Evolutionary conservation across 2,329 filamentous ascomycete genomes (phyloP).

Genomic region (Pseudocercospora vitis): DNA sequence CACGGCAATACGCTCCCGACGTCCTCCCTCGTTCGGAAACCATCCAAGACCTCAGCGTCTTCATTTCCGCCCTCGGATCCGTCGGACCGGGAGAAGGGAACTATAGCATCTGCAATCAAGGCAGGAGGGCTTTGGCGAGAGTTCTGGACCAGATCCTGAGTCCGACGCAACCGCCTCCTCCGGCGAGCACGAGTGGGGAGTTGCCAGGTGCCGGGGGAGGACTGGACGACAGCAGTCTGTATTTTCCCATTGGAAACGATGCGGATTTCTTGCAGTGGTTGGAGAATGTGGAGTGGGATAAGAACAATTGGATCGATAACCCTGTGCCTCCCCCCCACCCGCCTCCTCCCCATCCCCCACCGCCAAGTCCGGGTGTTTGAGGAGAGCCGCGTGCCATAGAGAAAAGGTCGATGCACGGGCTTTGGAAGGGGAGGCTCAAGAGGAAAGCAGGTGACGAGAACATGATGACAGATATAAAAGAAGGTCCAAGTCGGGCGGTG

Average conservation of each 20-base stretch:
- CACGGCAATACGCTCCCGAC: slow-evolving; percentile 34
- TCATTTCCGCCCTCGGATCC: slow-evolving; percentile 44
- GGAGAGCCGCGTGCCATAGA: too few species aligned
- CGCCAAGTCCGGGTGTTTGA: too few species aligned
- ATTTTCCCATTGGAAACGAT: slow-evolving; percentile 42
- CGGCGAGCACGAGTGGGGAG: slow-evolving; percentile 19
- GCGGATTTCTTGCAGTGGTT: slow-evolving; percentile 48
- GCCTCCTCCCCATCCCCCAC: too few species aligned
- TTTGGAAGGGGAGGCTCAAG: too few species aligned
- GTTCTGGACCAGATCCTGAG: slow-evolving; percentile 47
- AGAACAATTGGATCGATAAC: slow-evolving; percentile 17
- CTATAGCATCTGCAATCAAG: slow-evolving; percentile 45
- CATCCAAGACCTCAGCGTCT: slow-evolving; percentile 49
- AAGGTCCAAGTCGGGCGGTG: too few species aligned
- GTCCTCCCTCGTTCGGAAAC: slow-evolving; percentile 46
- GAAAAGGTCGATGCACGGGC: too few species aligned
- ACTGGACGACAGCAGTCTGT: slow-evolving; percentile 38
- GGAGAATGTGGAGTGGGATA: slow-evolving; percentile 41
- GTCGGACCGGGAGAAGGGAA: slow-evolving; percentile 44
- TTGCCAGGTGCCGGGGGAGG: slow-evolving; percentile 17
- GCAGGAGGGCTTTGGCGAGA: slow-evolving; percentile 42
- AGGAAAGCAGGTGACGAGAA: too few species aligned
- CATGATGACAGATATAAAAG: too few species aligned
- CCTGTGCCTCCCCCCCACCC: too few species aligned
- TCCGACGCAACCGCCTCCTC: slow-evolving; percentile 28